Evolutionary conservation across 345 rosid genomes (phyloP).

Genomic region (Microcos paniculata): DNA sequence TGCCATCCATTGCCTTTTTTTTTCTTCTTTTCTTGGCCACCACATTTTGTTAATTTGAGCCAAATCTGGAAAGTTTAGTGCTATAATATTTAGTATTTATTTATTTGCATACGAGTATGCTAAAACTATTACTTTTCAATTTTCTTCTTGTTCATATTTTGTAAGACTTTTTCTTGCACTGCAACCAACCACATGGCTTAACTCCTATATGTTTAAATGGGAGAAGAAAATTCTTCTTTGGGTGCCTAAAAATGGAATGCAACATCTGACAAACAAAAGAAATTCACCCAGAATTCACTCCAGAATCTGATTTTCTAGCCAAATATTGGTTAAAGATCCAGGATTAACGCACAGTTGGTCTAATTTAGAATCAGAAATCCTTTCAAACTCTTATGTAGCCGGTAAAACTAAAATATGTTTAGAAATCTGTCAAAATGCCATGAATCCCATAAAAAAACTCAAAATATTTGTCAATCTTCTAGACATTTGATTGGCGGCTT

Average conservation of each 20-base stretch:
- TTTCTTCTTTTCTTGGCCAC: background rate
- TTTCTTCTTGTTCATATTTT: background rate
- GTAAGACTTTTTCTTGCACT: background rate
- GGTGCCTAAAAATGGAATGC: background rate
- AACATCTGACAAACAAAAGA: background rate
- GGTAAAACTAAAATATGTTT: background rate
- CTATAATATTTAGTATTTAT: background rate
- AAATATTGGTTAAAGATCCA: background rate
- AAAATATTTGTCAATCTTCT: background rate
- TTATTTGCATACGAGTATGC: background rate
- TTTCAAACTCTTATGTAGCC: background rate
- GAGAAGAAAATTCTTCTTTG: background rate
- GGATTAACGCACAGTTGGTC: background rate
- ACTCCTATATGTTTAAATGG: background rate
- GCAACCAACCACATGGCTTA: background rate
- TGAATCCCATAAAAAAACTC: background rate
- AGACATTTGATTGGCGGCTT: background rate
- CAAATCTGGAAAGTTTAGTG: background rate
- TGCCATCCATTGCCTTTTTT: background rate
- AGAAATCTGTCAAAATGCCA: background rate
- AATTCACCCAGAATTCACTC: background rate
- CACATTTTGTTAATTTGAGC: background rate
- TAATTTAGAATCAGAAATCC: background rate
- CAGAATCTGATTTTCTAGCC: background rate
- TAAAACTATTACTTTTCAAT: background rate